A percentile compares a stretch with the other conserved stretches of the same genome.
Conservation (phyloP, 2,329 filamentous ascomycete species). For the Parastagonospora avenae region DNA sequence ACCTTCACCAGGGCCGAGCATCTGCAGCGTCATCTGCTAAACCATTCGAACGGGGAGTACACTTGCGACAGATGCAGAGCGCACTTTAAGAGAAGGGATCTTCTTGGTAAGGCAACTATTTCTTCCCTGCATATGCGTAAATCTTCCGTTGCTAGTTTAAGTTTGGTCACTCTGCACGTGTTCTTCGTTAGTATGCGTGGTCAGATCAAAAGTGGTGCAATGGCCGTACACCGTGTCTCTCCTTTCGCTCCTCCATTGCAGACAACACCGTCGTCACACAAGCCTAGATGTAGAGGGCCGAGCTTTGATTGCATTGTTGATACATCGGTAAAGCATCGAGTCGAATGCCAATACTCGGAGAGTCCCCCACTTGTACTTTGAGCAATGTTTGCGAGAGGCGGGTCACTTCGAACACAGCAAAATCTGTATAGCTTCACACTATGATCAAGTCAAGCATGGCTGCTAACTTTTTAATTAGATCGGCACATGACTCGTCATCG, state of each 20-base stretch:
- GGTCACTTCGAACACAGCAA: background rate
- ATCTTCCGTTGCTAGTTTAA: background rate
- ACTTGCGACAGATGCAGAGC: constrained; percentile 65
- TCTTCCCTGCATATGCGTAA: constrained; percentile 1
- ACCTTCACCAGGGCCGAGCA: constrained; percentile 95
- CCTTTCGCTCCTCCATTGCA: background rate
- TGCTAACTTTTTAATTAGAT: constrained; percentile 48
- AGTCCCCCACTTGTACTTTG: constrained; percentile 4
- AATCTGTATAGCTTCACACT: constrained; percentile 5
- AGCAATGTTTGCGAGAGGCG: background rate
- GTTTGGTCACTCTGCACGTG: background rate
- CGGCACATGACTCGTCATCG: constrained; percentile 62
- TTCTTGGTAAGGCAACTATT: constrained; percentile 55
- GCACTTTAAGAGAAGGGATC: constrained; percentile 65
- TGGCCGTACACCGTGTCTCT: background rate
- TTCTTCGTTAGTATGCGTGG: background rate
- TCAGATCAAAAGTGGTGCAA: background rate
- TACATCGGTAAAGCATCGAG: background rate
- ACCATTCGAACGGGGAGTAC: constrained; percentile 67
- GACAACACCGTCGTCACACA: background rate
- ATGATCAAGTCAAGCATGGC: constrained; percentile 1
- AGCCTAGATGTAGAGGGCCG: background rate
- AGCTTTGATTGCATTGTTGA: background rate
- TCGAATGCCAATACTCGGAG: no score
- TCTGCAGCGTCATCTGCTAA: constrained; percentile 91